Conservation (phyloP, 371 early-diverging fungal genomes). For the Mortierella sp. region DNA sequence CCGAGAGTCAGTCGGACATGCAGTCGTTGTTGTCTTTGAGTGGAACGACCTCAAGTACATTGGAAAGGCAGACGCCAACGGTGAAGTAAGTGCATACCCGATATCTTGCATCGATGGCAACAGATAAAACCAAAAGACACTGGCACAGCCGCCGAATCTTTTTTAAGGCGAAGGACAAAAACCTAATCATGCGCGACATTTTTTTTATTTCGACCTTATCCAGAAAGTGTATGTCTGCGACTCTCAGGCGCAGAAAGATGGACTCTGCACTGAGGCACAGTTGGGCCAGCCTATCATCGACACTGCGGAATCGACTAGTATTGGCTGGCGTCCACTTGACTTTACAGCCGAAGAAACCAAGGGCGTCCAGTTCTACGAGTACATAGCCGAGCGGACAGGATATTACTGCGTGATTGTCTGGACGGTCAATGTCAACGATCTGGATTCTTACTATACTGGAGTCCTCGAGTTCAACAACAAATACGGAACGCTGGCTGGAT, state of each 20-base stretch:
- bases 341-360: constrained; percentile 21
- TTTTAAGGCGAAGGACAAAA: neutral
- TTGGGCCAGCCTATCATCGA: constrained; percentile 62
- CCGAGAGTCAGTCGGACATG: constrained; percentile 59
- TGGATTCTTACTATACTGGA: constrained; percentile 64
- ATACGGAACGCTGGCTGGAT: constrained; percentile 87
- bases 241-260: constrained; percentile 57
- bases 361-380: constrained; percentile 57
- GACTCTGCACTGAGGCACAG: constrained; percentile 62
- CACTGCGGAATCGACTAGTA: constrained; percentile 56
- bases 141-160: neutral
- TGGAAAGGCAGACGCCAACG: constrained; percentile 49
- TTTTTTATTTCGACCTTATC: neutral
- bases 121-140: neutral
- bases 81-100: constrained; percentile 16
- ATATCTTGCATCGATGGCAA: neutral
- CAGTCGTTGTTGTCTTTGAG: constrained; percentile 68
- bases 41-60: constrained; percentile 68
- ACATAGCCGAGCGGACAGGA: constrained; percentile 73
- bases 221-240: constrained; percentile 69
- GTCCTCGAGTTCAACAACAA: constrained; percentile 80
- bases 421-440: constrained; percentile 28
- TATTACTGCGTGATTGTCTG: constrained; percentile 75
- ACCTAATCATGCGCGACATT: neutral
- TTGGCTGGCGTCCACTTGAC: constrained; percentile 53